A percentile compares a stretch with the other conserved stretches of the same genome.
These are phyloP conservation scores for Aphanomyces invadans DNA, from an alignment of 352 stramenopile genomes.

Conservation along the genomic window DNA sequence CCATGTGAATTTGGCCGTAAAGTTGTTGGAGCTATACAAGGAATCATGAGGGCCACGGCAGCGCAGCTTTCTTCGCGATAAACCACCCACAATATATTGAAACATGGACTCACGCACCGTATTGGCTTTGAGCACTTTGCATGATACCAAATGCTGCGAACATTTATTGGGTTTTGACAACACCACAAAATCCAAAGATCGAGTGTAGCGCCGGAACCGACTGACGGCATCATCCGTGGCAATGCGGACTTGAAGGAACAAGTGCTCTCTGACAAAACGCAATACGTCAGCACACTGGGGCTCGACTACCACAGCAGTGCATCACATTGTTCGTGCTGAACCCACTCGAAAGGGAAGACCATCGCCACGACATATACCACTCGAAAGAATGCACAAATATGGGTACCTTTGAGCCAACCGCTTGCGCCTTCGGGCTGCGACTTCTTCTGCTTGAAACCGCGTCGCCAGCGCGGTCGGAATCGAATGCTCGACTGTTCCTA, in stretches of 20 bases:
- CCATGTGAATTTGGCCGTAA: conserved; percentile 49
- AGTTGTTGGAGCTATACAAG: conserved; percentile 64
- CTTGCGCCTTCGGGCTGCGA: conserved; percentile 54
- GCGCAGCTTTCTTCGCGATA: too few relatives aligned
- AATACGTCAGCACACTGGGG: too few relatives aligned
- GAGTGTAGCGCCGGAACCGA: conserved; percentile 64
- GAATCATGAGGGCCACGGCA: too few relatives aligned
- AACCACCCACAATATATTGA: conserved; percentile 31
- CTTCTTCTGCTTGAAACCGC: conserved; percentile 76
- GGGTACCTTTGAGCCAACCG: conserved; percentile 48
- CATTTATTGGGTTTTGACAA: conserved; percentile 53
- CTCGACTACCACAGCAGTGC: too few relatives aligned
- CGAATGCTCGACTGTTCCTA: conserved; percentile 25
- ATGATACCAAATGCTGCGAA: conserved; percentile 31
- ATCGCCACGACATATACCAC: conserved; percentile 29
- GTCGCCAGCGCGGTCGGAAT: conserved; percentile 50
- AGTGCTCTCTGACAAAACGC: too few relatives aligned
- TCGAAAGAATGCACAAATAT: not conserved
- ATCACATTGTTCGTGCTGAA: too few relatives aligned
- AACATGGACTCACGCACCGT: conserved; percentile 1
- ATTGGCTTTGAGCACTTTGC: conserved; percentile 20
- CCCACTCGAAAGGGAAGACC: too few relatives aligned
- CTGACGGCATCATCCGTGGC: conserved; percentile 61
- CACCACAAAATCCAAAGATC: conserved; percentile 65
- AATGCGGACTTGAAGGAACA: conserved; percentile 75